Evolutionary conservation across 164 flowering plant genomes (phyloP), one percentile per base, ranked within the genome.

Genomic region (Macadamia integrifolia): DNA sequence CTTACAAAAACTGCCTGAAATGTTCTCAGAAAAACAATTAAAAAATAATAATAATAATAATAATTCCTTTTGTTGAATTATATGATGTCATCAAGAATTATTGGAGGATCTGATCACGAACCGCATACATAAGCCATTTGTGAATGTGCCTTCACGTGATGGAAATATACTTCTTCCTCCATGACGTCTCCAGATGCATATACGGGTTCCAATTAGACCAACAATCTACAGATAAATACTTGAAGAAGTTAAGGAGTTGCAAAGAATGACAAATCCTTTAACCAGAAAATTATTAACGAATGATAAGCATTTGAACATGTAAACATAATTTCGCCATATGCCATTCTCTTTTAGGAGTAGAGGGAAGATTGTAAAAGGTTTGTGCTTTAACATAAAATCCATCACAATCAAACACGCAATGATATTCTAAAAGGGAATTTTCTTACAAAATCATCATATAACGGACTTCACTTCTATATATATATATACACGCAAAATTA

Each of bases 61-160:
- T 23, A 23, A 23, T 23, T 23, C 23, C 17, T 50, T 35, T 43
- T 57, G 35, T 29, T 68, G 64, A 6, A 61, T 42, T 12, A 67
- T 6, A 53, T 14, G 62, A 28, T 44, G 9, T 57, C 10, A 58
- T 46, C 7, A n/a, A 40, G 9, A 49, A 61, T 29, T 64, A 40
- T 17, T 3, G 64, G 59, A 52, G 30, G 9, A 68, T 71, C 23
- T 23, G 9, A 67, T 23, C 69, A 81, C 83, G 12, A 72, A 93
- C 98, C 98, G 87, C 95, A 94, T 87, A 46, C 97, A 94, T 74
- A 83, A 73, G 61, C 95, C 96, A 67, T 81, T 89, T 6, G 81
- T 3, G 75, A 87, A 82, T 62, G 84, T 74, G 75, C 89, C 92
- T 72, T 84, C 90, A 72, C 65, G 80, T 13, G 93, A 77, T 28